Base-by-base conservation (phyloP, 2,329 filamentous ascomycete genomes). In the Fusarium pseudograminearum region DNA sequence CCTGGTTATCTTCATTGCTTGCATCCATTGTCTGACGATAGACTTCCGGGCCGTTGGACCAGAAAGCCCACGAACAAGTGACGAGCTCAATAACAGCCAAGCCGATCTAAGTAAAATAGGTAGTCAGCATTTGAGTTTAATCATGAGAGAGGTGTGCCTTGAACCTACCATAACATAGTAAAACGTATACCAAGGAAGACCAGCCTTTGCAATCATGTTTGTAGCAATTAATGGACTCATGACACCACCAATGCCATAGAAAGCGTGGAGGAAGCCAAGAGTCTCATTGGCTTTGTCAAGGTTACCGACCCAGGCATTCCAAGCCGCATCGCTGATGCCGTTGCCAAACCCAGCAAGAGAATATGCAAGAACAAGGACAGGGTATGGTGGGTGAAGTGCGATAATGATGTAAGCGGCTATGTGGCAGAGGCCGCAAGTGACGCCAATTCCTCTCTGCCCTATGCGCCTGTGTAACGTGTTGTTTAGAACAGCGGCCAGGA, bases 171-270 rank as follows among this genome's bases (percentile, higher is more conserved):
- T 91, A 44, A 93, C 80, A 74, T 93, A 93, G 78, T 93, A 94
- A 75, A 91, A 94, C 3, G 82, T 82, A 71, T 90, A 92, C 91
- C 91, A 94, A 1, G 83, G 83, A 52, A 90, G 68, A 8, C 81
- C 71, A 0, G 81, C 88, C 72, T 88, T 88, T 0, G 89, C 89
- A 38, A 93, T 87, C 84, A 94, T 87, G 0, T 85, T 85, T 0
- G 91, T 93, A 1, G 91, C 90, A 50, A 93, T 85, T 5, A 93
- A 76, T 0, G 91, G 91, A n/a, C 87, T 84, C 1, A 93, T 79
- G 0, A 91, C 88, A 1, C 89, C 91, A 0, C 92, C 91, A 1
- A 88, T 70, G 0, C 90, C 90, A 72, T 93, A 94, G 52, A 87
- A 86, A 0, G 86, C 89, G 71, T 93, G 91, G 26, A 93, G 78